Percentiles rank a stretch among this genome's conserved stretches.
Conservation (phyloP, 371 early-diverging fungal species). For the Mortierella sp. region DNA sequence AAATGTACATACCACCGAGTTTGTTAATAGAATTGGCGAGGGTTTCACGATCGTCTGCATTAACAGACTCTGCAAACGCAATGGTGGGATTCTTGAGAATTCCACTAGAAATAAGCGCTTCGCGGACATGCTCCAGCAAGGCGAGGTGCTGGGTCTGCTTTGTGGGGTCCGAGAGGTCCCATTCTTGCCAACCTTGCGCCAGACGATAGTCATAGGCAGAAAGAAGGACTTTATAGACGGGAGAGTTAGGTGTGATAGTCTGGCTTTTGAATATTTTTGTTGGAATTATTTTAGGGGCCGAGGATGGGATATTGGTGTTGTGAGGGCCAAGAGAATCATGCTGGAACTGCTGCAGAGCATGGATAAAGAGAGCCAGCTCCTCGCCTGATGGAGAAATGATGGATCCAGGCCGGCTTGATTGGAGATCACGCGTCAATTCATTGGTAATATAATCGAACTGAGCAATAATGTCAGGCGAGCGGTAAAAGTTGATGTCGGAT, state of each 20-base stretch:
- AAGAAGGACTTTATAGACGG: conserved; percentile 64
- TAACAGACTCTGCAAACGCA: conserved; percentile 63
- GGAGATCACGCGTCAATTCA: conserved; percentile 60
- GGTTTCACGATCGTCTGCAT: conserved; percentile 57
- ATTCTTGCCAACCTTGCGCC: conserved; percentile 61
- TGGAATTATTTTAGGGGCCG: conserved; percentile 67
- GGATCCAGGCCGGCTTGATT: conserved; percentile 50
- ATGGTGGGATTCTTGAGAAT: conserved; percentile 62
- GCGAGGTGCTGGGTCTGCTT: conserved; percentile 62
- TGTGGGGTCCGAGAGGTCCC: conserved; percentile 66
- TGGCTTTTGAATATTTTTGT: conserved; percentile 70
- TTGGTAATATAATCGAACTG: conserved; percentile 61
- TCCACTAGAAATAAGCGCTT: conserved; percentile 51
- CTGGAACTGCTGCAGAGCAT: conserved; percentile 75
- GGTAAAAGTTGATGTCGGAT: conserved; percentile 58
- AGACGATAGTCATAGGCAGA: conserved; percentile 68
- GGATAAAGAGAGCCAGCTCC: conserved; percentile 68
- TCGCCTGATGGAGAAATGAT: conserved; percentile 60
- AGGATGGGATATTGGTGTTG: conserved; percentile 25
- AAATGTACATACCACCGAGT: conserved; percentile 63
- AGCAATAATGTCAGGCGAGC: conserved; percentile 57
- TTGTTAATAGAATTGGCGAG: conserved; percentile 58
- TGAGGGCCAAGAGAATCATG: conserved; percentile 67
- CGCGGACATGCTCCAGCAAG: conserved; percentile 63
- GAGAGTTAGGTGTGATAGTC: conserved; percentile 48